Percentiles rank a stretch among this genome's conserved stretches.
Conservation (phyloP, 805 yeast genomes). For the Sugiyamaella floridensis region DNA sequence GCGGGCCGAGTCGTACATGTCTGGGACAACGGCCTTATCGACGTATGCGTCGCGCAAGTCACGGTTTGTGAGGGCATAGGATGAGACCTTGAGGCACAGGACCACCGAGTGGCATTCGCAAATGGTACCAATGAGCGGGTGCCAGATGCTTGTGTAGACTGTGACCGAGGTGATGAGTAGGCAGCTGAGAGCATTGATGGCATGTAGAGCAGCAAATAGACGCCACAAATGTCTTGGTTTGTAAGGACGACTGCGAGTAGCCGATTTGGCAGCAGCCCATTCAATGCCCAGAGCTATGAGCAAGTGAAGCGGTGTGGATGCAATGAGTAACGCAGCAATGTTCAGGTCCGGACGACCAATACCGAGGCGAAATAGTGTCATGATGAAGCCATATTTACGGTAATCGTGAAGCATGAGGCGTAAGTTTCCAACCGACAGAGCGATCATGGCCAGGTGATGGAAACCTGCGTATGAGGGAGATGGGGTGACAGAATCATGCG, state of each 20-base stretch:
- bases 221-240: conserved; percentile 27
- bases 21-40: conserved; percentile 26
- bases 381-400: conserved; percentile 32
- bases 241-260: conserved; percentile 6
- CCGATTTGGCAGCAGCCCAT: conserved; percentile 22
- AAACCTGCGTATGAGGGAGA: conserved; percentile 32
- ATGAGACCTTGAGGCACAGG: conserved; percentile 36
- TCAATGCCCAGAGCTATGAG: conserved; percentile 35
- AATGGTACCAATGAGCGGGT: conserved; percentile 40
- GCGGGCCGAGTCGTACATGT: conserved; percentile 27
- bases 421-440: conserved; percentile 34
- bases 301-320: conserved; percentile 30
- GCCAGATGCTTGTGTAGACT: conserved; percentile 32
- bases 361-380: conserved; percentile 27
- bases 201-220: conserved; percentile 30
- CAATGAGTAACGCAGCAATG: conserved; percentile 23
- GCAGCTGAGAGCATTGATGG: conserved; percentile 26
- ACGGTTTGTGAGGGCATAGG: conserved; percentile 40
- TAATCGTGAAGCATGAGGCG: conserved; percentile 36
- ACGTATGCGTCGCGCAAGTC: conserved; percentile 35
- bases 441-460: conserved; percentile 35
- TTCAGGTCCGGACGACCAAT: conserved; percentile 28
- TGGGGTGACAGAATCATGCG: conserved; percentile 5
- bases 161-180: conserved; percentile 27
- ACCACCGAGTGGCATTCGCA: conserved; percentile 38